Evolutionary conservation across 73 alveolate genomes (phyloP).

Genomic region (Uronychia setigera): DNA sequence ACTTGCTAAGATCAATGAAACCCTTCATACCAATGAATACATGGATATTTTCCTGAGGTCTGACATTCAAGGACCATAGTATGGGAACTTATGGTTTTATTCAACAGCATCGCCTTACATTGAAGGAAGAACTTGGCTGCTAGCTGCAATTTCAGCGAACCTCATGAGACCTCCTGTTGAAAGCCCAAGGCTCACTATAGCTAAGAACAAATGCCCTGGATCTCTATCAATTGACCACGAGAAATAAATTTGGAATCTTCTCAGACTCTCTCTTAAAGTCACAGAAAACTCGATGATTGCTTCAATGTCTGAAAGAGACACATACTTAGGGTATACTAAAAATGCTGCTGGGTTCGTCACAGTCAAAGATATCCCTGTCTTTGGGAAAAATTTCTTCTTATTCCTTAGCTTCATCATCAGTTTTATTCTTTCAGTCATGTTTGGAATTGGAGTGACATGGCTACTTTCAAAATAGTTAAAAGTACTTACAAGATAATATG

Average conservation of each 20-base stretch:
- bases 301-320: neutral
- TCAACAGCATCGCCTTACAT: constrained; percentile 2
- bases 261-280: neutral
- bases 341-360: neutral
- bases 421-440: neutral
- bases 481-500: neutral
- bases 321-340: no score
- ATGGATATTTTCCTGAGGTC: neutral
- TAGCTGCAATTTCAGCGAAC: neutral
- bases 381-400: neutral
- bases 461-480: neutral
- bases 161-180: neutral
- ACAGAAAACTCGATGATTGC: neutral
- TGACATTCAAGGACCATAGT: constrained; percentile 4
- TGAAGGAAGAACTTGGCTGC: constrained; percentile 26
- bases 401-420: neutral
- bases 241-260: neutral
- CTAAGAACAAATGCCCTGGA: neutral
- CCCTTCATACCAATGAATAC: neutral
- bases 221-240: no score
- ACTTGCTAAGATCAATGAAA: neutral
- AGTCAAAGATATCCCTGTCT: neutral
- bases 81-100: constrained; percentile 11
- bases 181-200: neutral
- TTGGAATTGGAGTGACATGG: neutral